A percentile compares a stretch with the other conserved stretches of the same genome.
These are phyloP conservation scores for Lathyrus aphaca DNA, from an alignment of 306 rosid species.

Conservation along the genomic window DNA sequence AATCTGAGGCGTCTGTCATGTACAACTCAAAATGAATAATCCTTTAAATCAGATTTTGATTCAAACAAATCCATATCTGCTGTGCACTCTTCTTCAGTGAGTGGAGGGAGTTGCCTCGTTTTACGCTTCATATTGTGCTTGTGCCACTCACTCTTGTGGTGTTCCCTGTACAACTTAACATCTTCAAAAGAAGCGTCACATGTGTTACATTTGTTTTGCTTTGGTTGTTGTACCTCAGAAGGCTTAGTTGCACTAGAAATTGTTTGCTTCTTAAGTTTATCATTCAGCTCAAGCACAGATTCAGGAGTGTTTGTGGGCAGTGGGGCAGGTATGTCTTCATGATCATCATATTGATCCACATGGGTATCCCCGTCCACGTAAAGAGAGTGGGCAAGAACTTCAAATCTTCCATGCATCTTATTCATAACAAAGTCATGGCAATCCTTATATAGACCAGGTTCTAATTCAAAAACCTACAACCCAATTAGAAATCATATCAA, in stretches of 20 bases:
- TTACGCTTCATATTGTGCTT: constrained; percentile 86
- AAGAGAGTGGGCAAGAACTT: constrained; percentile 81
- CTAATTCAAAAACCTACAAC: constrained; percentile 69
- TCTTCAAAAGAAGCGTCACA: constrained; percentile 66
- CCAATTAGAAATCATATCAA: constrained; percentile 22
- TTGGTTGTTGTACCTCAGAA: constrained; percentile 56
- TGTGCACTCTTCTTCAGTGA: constrained; percentile 75
- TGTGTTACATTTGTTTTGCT: constrained; percentile 73
- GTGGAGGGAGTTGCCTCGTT: constrained; percentile 77
- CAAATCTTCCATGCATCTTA: constrained; percentile 74
- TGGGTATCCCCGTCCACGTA: constrained; percentile 74
- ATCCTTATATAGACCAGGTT: constrained; percentile 81
- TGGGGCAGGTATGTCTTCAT: constrained; percentile 53
- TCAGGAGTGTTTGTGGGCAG: constrained; percentile 50
- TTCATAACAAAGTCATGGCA: constrained; percentile 71
- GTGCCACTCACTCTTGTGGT: constrained; percentile 95
- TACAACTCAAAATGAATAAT: constrained; percentile 70
- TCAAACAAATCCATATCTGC: constrained; percentile 67
- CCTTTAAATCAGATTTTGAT: constrained; percentile 76
- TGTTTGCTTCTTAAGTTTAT: constrained; percentile 66
- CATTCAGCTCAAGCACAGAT: constrained; percentile 54
- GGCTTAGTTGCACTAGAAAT: constrained; percentile 49
- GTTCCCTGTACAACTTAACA: constrained; percentile 74
- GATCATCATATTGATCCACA: constrained; percentile 70
- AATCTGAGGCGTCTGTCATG: neutral